These are phyloP conservation scores for Lentinula sp. DNA, from an alignment of 768 basidiomycete genomes.

Conservation along the genomic window DNA sequence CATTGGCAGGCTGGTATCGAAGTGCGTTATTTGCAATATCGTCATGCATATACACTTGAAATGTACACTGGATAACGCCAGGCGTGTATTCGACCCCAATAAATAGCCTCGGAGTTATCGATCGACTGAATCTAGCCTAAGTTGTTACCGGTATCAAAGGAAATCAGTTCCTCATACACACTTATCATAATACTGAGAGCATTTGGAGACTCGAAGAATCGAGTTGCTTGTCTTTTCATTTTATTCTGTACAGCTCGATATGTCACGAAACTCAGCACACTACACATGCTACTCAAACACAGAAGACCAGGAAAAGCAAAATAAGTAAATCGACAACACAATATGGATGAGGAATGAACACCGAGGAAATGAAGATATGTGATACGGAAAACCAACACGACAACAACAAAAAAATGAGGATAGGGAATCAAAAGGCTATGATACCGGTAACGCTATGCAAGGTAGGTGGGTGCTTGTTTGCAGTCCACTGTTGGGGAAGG, in stretches of 20 bases:
- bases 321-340: constrained; percentile 4
- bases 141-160: no score
- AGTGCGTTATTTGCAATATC: no score
- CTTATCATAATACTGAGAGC: no score
- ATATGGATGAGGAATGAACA: constrained; percentile 5
- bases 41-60: no score
- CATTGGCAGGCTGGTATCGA: no score
- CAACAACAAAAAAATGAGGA: background rate
- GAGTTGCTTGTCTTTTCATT: background rate
- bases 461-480: background rate
- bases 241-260: background rate
- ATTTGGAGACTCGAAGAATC: background rate
- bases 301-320: constrained; percentile 5
- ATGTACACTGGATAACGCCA: no score
- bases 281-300: background rate
- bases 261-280: background rate
- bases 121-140: no score
- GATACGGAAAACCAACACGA: background rate
- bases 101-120: no score
- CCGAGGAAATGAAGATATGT: background rate
- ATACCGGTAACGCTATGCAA: background rate
- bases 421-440: background rate
- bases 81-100: no score
- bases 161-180: no score
- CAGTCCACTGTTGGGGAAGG: background rate